phyloP scores from a whole-genome alignment of 2,329 filamentous ascomycete genomes.

The Pseudocercospora eumusae region DNA sequence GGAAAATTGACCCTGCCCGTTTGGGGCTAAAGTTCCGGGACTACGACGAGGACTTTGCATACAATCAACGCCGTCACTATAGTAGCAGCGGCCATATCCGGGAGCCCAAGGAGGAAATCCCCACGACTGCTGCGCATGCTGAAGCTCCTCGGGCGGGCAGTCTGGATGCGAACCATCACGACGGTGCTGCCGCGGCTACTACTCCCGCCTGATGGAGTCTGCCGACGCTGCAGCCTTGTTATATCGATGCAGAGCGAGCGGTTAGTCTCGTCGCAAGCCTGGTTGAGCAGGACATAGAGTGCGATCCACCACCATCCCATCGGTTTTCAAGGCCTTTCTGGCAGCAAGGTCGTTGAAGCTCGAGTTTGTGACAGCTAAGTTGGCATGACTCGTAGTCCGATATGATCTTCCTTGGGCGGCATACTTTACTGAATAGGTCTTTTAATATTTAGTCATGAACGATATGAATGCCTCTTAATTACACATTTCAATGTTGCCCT shows the following conservation, averaged over 20 bases:
- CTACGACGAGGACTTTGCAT: constrained; percentile 26
- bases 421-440: neutral
- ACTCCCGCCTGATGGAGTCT: neutral
- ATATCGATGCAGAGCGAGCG: neutral
- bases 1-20: constrained; percentile 58
- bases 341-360: constrained; percentile 1
- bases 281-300: neutral
- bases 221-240: constrained; percentile 2
- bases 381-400: neutral
- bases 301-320: neutral
- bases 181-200: neutral
- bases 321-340: constrained; percentile 5
- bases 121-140: neutral
- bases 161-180: neutral
- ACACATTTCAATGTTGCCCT: neutral
- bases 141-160: neutral
- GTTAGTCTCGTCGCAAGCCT: neutral
- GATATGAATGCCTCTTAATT: neutral
- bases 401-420: neutral
- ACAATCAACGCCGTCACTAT: neutral
- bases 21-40: constrained; percentile 56
- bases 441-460: neutral
- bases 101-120: neutral
- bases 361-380: neutral
- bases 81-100: neutral